phyloP scores from a whole-genome alignment of 805 yeast species.

The Metschnikowia aberdeeniae region DNA sequence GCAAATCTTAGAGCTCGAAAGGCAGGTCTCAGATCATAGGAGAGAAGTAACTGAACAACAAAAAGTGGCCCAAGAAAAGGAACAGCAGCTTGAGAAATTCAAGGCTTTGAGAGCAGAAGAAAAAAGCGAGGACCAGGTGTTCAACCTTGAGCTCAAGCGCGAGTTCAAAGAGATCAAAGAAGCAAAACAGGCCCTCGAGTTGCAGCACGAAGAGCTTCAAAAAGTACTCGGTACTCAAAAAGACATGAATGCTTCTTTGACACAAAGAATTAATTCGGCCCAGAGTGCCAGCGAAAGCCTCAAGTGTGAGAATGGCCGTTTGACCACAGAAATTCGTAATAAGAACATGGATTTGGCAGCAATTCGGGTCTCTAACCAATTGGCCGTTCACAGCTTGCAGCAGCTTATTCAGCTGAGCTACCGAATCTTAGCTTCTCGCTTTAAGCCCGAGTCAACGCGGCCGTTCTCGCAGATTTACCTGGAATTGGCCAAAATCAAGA shows the following conservation, averaged over 20 bases:
- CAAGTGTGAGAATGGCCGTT: not conserved
- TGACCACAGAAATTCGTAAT: not conserved
- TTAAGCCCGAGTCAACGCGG: constrained; percentile 12
- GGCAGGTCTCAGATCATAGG: not conserved
- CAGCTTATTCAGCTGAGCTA: constrained; percentile 10
- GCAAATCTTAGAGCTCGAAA: not conserved
- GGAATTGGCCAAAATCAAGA: constrained; percentile 5
- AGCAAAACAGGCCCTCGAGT: not conserved
- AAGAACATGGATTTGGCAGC: constrained; percentile 1
- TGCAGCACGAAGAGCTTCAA: not conserved
- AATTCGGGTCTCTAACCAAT: constrained; percentile 9
- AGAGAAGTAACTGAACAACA: not conserved
- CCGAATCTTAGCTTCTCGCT: constrained; percentile 10
- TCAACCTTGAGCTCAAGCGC: constrained; percentile 1
- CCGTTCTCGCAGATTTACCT: constrained; percentile 8
- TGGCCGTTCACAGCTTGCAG: constrained; percentile 8
- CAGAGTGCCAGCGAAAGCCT: not conserved
- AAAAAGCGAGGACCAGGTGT: constrained; percentile 1
- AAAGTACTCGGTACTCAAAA: not conserved
- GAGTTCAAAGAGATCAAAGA: constrained; percentile 3
- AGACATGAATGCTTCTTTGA: not conserved
- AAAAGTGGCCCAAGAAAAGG: not conserved
- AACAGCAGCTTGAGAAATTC: not conserved
- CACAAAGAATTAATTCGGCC: not conserved
- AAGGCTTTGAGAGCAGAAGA: not conserved